Conservation (phyloP, 768 basidiomycete species). For the Leucogyrophana mollusca region DNA sequence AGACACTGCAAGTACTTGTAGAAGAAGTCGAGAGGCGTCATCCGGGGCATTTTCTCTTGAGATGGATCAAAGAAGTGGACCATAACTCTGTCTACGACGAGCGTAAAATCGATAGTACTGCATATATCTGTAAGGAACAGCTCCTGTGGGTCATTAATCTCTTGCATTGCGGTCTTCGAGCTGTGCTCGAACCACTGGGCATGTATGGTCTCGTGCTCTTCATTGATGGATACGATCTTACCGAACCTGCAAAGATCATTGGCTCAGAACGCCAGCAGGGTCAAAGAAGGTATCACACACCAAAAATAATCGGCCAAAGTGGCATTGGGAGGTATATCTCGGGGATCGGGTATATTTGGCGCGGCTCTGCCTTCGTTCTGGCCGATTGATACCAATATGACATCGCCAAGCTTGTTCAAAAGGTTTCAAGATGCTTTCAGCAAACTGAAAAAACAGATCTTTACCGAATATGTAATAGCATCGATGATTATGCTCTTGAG, state of each 20-base stretch:
- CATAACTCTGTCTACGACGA: conserved; percentile 47
- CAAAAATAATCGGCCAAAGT: conserved; percentile 63
- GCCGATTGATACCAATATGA: conserved; percentile 50
- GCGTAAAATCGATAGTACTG: conserved; percentile 34
- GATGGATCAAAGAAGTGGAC: conserved; percentile 36
- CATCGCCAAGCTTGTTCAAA: conserved; percentile 55
- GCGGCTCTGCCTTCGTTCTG: conserved; percentile 24
- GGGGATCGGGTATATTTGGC: conserved; percentile 32
- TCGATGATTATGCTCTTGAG: conserved; percentile 43
- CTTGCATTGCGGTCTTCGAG: conserved; percentile 55
- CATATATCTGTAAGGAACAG: conserved; percentile 63
- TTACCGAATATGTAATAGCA: conserved; percentile 41
- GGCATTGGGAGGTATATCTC: conserved; percentile 35
- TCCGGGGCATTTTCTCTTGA: conserved; percentile 19
- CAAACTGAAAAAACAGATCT: conserved; percentile 7
- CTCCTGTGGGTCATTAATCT: conserved; percentile 63
- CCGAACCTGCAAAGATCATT: conserved; percentile 55
- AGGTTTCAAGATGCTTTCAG: conserved; percentile 1
- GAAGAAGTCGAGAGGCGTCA: conserved; percentile 46
- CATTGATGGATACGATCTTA: conserved; percentile 53
- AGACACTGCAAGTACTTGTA: conserved; percentile 43
- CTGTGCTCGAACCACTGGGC: conserved; percentile 78
- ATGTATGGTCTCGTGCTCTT: conserved; percentile 47
- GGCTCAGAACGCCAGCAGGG: neutral
- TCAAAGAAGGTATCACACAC: conserved; percentile 29